Base-by-base conservation (phyloP, 768 basidiomycete genomes). In the Agaricus subrufescens region DNA sequence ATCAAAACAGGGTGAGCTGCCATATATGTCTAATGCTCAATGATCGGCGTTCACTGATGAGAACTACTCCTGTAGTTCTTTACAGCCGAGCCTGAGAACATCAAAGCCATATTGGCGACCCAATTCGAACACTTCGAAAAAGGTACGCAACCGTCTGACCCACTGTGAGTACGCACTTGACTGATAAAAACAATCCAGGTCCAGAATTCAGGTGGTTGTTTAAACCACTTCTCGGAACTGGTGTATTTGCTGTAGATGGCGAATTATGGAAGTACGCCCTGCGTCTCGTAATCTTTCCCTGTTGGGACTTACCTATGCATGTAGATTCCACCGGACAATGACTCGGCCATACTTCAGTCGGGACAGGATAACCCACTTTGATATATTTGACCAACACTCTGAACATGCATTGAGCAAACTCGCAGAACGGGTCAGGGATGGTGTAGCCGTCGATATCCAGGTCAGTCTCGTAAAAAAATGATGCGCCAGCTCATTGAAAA, bases 261-360 rank as follows among this genome's bases (percentile, higher is more conserved):
- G 79, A 82, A 0, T 71, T 80, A 59, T 87, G 86, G 86, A 86
- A 82, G 81, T 84, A 60, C 56, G 75, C 60, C 19, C 10, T 23
- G 42, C 3, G 49, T 50, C 34, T 9, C 2, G 19, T 2, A 19
- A 19, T 45, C 4, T 15, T 34, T 34, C 11, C 11, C 11, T 3
- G 11, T 11, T 6, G 11, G 39, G 30, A 46, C n/a, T 44, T 10
- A n/a, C 4, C 37, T 5, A 27, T 30, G 9, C 25, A 10, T 7
- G 19, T 27, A 83, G 83, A 61, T 77, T 83, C 59, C 84, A 87
- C 62, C 80, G 86, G 8, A 66, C 76, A 3, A 83, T 87, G 74
- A 82, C 85, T 0, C 80, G 87, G 1, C 86, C 86, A 0, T 88
- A 87, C 71, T 87, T 88, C 70, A 78, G 65, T 58, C 76, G 74